Evolutionary conservation across 2,329 filamentous ascomycete genomes (phyloP).

Genomic region (Conoideocrella luteorostrata): DNA sequence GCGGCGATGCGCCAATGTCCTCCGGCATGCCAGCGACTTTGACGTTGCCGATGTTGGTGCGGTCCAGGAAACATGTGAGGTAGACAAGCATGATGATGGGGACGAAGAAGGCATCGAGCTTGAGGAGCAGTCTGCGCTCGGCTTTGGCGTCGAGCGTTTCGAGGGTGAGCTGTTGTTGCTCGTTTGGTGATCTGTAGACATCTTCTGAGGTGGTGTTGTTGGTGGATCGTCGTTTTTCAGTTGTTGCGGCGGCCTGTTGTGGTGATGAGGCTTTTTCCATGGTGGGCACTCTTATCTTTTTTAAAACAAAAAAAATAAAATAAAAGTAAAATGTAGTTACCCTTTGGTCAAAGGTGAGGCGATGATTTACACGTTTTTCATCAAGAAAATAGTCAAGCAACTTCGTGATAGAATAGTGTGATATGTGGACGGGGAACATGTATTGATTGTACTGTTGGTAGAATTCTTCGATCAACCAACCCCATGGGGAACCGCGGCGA

Average conservation of each 20-base stretch:
- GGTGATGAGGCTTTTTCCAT: neutral
- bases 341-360: too few relatives aligned
- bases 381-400: too few relatives aligned
- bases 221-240: neutral
- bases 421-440: too few relatives aligned
- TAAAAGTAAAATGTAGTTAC: neutral
- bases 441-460: neutral
- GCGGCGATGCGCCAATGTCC: conserved; percentile 23
- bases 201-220: neutral
- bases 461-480: neutral
- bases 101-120: conserved; percentile 26
- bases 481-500: neutral
- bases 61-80: conserved; percentile 47
- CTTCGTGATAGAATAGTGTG: too few relatives aligned
- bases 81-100: conserved; percentile 50
- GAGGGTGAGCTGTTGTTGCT: conserved; percentile 1
- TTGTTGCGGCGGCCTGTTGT: neutral
- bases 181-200: neutral
- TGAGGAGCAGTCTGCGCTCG: conserved; percentile 23
- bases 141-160: conserved; percentile 20
- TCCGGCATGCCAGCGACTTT: conserved; percentile 27
- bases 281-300: too few relatives aligned
- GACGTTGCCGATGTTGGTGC: conserved; percentile 40
- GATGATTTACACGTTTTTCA: too few relatives aligned
- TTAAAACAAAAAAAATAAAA: neutral